Evolutionary conservation across 2,329 filamentous ascomycete genomes (phyloP).

Genomic region (Fusarium abutilonis): DNA sequence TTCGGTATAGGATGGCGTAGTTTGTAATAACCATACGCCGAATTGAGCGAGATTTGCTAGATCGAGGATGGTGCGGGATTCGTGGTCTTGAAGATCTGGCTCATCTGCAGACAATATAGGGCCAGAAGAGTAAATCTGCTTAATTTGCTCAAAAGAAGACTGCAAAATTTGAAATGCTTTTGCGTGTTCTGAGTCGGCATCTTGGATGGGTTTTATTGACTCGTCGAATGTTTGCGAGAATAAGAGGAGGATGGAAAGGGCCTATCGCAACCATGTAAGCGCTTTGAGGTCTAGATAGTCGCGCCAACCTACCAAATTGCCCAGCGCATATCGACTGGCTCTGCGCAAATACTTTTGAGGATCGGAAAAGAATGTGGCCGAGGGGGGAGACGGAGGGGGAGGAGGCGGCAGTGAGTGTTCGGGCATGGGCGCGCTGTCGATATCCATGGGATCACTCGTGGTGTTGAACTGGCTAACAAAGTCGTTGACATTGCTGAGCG

Average conservation of each 20-base stretch:
- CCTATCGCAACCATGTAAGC: constrained; percentile 45
- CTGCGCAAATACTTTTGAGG: constrained; percentile 53
- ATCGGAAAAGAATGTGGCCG: constrained; percentile 49
- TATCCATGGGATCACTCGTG: constrained; percentile 49
- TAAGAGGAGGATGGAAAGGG: constrained; percentile 53
- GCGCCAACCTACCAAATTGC: constrained; percentile 52
- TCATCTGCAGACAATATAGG: constrained; percentile 50
- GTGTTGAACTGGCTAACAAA: constrained; percentile 50
- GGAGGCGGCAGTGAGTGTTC: constrained; percentile 44
- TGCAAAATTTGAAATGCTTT: constrained; percentile 48
- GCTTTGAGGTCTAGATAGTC: constrained; percentile 15
- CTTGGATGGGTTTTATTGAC: constrained; percentile 48
- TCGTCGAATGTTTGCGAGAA: constrained; percentile 53
- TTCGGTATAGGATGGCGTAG: constrained; percentile 53
- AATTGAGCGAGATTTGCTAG: constrained; percentile 62
- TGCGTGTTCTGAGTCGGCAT: constrained; percentile 49
- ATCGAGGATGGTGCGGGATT: constrained; percentile 53
- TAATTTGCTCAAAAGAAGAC: constrained; percentile 48
- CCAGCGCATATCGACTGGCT: constrained; percentile 53
- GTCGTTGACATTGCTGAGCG: constrained; percentile 53
- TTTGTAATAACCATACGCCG: constrained; percentile 53
- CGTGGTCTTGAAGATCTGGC: constrained; percentile 48
- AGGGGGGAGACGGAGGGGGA: constrained; percentile 41
- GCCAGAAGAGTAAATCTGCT: constrained; percentile 49
- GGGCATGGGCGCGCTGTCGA: constrained; percentile 46